Conservation (phyloP, 2,329 filamentous ascomycete genomes). For the Rutstroemia sp. region DNA sequence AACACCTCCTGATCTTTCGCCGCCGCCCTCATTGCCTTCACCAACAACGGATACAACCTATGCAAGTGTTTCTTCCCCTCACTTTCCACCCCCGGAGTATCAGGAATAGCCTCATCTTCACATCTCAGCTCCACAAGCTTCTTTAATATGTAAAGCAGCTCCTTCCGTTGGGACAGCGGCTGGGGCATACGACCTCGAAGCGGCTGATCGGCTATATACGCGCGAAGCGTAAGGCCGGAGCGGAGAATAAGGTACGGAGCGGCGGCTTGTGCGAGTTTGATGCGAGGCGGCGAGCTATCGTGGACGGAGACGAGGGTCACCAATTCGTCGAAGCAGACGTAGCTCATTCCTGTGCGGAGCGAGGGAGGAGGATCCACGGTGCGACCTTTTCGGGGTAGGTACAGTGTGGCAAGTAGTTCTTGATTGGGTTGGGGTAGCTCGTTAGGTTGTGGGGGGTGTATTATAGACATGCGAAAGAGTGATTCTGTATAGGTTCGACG, state of each 20-base stretch:
- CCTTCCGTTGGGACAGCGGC: conserved; percentile 70
- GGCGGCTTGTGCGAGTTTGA: conserved; percentile 60
- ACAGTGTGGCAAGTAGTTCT: conserved; percentile 54
- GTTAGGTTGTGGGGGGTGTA: conserved; percentile 59
- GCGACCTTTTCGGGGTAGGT: conserved; percentile 59
- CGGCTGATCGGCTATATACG: conserved; percentile 87
- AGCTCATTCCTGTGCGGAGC: conserved; percentile 64
- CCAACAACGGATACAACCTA: conserved; percentile 71
- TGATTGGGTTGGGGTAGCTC: conserved; percentile 44
- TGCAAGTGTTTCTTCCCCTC: conserved; percentile 67
- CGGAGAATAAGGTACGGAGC: conserved; percentile 79
- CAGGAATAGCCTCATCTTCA: conserved; percentile 62
- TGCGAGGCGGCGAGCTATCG: conserved; percentile 30
- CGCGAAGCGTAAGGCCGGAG: conserved; percentile 69
- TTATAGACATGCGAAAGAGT: conserved; percentile 74
- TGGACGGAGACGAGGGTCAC: conserved; percentile 56
- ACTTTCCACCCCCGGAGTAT: conserved; percentile 43
- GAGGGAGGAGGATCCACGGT: conserved; percentile 63
- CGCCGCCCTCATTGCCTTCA: conserved; percentile 53
- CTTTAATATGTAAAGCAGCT: conserved; percentile 65
- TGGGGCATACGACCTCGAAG: conserved; percentile 84
- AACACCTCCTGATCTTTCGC: conserved; percentile 56
- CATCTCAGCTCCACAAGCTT: conserved; percentile 60
- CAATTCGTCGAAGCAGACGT: conserved; percentile 73
- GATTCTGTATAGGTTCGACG: conserved; percentile 64